Percentiles rank a stretch among this genome's conserved stretches.
These are phyloP conservation scores for Aspergillus ostianus DNA, from an alignment of 495 filamentous ascomycete species.

Conservation along the genomic window DNA sequence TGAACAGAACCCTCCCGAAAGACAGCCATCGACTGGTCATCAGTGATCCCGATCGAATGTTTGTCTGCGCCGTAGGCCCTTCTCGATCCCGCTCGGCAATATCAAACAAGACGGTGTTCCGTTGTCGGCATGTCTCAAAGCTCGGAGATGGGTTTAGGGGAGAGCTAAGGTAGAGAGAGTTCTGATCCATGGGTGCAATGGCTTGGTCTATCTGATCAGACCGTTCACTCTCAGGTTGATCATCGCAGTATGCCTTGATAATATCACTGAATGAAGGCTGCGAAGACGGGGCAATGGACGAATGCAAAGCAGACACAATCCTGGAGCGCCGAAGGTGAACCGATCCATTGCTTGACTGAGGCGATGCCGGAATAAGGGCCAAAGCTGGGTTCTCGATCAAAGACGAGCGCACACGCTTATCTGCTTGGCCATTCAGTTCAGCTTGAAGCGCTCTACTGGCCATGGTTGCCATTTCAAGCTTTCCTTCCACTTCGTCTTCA, in stretches of 20 bases:
- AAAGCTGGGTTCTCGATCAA: slow-evolving; percentile 18
- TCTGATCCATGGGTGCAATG: slow-evolving; percentile 18
- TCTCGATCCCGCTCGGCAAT: slow-evolving; percentile 57
- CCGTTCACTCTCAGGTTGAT: background rate
- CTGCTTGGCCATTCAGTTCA: slow-evolving; percentile 27
- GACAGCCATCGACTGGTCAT: slow-evolving; percentile 87
- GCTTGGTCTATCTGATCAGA: background rate
- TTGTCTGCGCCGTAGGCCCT: slow-evolving; percentile 68
- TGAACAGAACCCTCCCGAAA: slow-evolving; percentile 93
- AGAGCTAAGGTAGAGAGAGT: slow-evolving; percentile 31
- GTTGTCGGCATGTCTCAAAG: slow-evolving; percentile 32
- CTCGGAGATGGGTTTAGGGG: slow-evolving; percentile 27
- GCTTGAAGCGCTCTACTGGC: slow-evolving; percentile 44
- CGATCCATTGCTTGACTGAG: slow-evolving; percentile 33
- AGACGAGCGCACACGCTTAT: slow-evolving; percentile 12
- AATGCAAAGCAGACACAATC: slow-evolving; percentile 42
- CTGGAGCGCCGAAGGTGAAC: slow-evolving; percentile 40
- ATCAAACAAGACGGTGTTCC: slow-evolving; percentile 44
- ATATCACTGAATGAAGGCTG: slow-evolving; percentile 43
- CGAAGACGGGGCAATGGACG: slow-evolving; percentile 38
- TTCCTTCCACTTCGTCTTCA: slow-evolving; percentile 20
- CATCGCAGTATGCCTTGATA: slow-evolving; percentile 11
- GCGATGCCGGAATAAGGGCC: slow-evolving; percentile 24
- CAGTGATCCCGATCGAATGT: slow-evolving; percentile 76
- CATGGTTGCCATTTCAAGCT: slow-evolving; percentile 40